These are phyloP conservation scores for Benincasa hispida DNA, from an alignment of 306 rosid species.

Conservation along the genomic window DNA sequence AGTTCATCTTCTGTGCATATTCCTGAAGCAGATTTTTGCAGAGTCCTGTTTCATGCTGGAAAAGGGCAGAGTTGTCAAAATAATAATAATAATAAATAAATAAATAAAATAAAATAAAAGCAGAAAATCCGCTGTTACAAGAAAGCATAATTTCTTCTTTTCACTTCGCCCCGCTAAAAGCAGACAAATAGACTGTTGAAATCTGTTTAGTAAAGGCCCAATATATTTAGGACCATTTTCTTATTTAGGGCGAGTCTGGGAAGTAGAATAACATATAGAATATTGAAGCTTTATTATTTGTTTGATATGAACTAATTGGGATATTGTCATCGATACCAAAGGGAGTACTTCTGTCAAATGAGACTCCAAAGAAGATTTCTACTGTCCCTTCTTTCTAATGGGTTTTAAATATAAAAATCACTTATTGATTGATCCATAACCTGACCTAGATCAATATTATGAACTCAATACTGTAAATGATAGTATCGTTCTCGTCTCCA, in stretches of 20 bases:
- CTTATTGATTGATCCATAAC: too few relatives aligned
- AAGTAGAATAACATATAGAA: not conserved
- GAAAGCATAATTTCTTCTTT: not conserved
- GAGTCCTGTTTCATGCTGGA: conserved; percentile 85
- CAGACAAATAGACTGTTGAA: not conserved
- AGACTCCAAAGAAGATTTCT: not conserved
- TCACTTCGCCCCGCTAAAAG: not conserved
- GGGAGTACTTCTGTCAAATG: not conserved
- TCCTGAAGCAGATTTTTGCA: conserved; percentile 99
- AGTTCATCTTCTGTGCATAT: conserved; percentile 96
- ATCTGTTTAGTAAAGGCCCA: not conserved
- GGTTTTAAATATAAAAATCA: too few relatives aligned
- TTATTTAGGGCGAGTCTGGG: not conserved
- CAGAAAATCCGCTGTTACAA: not conserved
- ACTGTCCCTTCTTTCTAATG: too few relatives aligned
- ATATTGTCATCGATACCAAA: not conserved
- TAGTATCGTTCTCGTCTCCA: too few relatives aligned
- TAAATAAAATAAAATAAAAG: not conserved
- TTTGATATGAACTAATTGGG: not conserved
- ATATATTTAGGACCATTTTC: not conserved
- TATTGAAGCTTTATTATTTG: not conserved
- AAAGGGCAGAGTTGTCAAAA: not conserved
- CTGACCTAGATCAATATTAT: too few relatives aligned
- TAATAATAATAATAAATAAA: not conserved
- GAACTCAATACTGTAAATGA: too few relatives aligned